Evolutionary conservation across 179 eudicot genomes (phyloP), one percentile per base, ranked within the genome.

Genomic region (Vitellaria paradoxa): DNA sequence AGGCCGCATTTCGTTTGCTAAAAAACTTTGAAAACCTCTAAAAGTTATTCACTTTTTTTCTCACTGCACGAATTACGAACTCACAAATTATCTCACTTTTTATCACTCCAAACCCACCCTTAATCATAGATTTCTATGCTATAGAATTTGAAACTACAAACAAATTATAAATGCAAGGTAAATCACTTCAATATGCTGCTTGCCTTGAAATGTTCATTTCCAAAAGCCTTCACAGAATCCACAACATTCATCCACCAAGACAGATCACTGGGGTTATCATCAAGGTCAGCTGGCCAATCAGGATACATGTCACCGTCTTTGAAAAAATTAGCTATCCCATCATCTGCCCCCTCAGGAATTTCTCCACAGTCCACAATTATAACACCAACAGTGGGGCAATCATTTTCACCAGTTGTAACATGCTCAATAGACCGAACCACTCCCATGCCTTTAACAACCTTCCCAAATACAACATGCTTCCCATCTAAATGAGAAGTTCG

Each of bases 401-500:
- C 86, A 80, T 74, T 77, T 12, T 83, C 88, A 42, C 79, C 90
- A 3, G 83, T 86, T 10, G 84, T 65, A 55, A 87, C 87, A 86
- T 94, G 98, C 81, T 94, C 98, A 15, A 91, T 76, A 6, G 94
- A 84, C 23, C 97, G 97, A 68, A 91, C 94, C 17, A 93, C 91
- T 23, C 97, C 97, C 93, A 94, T 91, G 53, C 98, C 98, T 83
- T 93, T 94, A n/a, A 93, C 73, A 18, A 91, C 98, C 77, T 85
- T 93, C 60, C 96, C 98, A 84, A 94, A 94, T 55, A 94, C 96
- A n/a, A 94, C 98, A 83, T 94, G 91, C 78, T 94, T 93, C 4
- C 97, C 94, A 76, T 94, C 97, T 23, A 94, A 81, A 85, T 91
- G 94, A 53, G 94, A 82, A 52, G 96, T 91, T 21, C 93, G 87